A percentile compares a stretch with the other conserved stretches of the same genome.
Conservation (phyloP, 305 asterid genomes). For the Ruellia speciosa region DNA sequence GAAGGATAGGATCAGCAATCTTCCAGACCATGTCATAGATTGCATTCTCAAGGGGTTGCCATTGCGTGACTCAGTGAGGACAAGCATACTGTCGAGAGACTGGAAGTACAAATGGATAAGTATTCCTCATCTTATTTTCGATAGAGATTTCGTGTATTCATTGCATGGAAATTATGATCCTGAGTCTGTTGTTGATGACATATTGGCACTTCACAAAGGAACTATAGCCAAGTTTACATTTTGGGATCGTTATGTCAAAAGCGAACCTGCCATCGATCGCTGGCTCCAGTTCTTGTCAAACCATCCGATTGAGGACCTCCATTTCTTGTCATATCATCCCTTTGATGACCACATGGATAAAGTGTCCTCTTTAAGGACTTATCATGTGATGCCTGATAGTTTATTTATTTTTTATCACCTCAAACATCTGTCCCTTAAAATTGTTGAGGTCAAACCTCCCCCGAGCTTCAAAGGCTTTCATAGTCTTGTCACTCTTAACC, state of each 20-base stretch:
- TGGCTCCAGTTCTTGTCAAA: background rate
- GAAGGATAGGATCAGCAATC: slow-evolving; percentile 3
- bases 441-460: background rate
- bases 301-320: too few species aligned
- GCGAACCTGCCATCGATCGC: background rate
- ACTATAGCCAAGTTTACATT: background rate
- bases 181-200: background rate
- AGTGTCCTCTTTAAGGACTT: too few species aligned
- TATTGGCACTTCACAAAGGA: background rate
- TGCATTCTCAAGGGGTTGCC: background rate
- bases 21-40: background rate
- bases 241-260: background rate
- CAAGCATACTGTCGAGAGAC: slow-evolving; percentile 3
- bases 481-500: background rate
- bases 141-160: background rate
- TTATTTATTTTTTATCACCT: background rate
- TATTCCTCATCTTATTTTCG: slow-evolving; percentile 1
- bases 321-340: background rate
- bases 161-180: background rate
- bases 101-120: slow-evolving; percentile 6
- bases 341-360: too few species aligned
- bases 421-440: background rate
- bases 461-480: background rate
- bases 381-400: background rate
- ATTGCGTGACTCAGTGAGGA: slow-evolving; percentile 1